phyloP scores from a whole-genome alignment of 192 early-diverging fungal species.

The Coemansia aciculifera region DNA sequence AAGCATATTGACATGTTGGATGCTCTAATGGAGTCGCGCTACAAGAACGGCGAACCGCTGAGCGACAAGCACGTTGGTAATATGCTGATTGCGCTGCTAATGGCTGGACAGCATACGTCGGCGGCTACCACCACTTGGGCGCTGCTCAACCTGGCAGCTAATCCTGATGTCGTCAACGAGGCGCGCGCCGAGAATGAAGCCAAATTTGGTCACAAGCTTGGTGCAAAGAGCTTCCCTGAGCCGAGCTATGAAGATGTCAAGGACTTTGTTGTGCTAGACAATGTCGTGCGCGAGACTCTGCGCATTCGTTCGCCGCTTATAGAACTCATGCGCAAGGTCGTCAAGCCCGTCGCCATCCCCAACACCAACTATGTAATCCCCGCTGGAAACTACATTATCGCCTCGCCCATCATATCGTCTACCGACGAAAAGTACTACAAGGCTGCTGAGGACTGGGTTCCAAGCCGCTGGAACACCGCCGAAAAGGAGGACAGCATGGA shows the following conservation, averaged over 20 bases:
- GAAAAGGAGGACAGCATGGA: conserved; percentile 59
- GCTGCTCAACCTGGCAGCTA: conserved; percentile 78
- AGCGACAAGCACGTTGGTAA: conserved; percentile 85
- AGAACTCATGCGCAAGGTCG: conserved; percentile 91
- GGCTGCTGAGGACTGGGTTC: conserved; percentile 79
- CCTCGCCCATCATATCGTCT: conserved; percentile 77
- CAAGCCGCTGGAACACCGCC: conserved; percentile 70
- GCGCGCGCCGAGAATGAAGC: conserved; percentile 74
- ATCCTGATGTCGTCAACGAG: conserved; percentile 68
- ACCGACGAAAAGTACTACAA: conserved; percentile 78
- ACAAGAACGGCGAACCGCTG: conserved; percentile 85
- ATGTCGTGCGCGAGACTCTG: conserved; percentile 86
- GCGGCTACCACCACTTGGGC: conserved; percentile 94
- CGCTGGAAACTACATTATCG: conserved; percentile 84
- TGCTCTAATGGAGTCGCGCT: conserved; percentile 77
- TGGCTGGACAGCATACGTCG: conserved; percentile 97
- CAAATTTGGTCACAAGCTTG: conserved; percentile 54
- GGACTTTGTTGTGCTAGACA: conserved; percentile 73
- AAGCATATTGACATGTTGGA: conserved; percentile 79
- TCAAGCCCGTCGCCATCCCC: conserved; percentile 64
- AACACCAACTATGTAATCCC: conserved; percentile 87
- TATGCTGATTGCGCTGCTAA: conserved; percentile 96
- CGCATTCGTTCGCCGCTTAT: conserved; percentile 93
- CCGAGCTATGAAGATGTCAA: conserved; percentile 74
- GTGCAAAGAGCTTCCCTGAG: conserved; percentile 56